Evolutionary conservation across 2,329 filamentous ascomycete species (phyloP).

Genomic region (Talaromyces marneffei): DNA sequence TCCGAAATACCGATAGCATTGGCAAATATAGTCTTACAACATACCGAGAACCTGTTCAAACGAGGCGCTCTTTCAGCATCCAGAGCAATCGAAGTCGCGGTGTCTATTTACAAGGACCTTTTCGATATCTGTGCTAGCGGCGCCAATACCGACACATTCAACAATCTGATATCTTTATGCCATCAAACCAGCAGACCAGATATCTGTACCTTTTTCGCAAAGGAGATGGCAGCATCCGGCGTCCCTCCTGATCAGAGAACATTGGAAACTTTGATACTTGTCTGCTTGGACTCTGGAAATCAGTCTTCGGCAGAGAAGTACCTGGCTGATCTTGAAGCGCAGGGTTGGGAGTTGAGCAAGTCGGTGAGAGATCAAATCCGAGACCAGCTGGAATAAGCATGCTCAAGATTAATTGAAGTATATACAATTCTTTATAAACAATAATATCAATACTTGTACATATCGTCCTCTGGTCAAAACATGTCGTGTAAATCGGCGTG

Average conservation of each 20-base stretch:
- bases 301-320: conserved; percentile 35
- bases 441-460: not conserved
- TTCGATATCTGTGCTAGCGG: conserved; percentile 46
- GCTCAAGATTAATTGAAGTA: not conserved
- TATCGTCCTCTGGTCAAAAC: not conserved
- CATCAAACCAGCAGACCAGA: conserved; percentile 43
- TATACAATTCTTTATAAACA: not conserved
- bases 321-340: conserved; percentile 31
- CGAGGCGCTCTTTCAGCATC: conserved; percentile 29
- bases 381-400: not conserved
- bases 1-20: conserved; percentile 45
- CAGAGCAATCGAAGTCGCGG: conserved; percentile 37
- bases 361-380: conserved; percentile 25
- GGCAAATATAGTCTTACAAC: conserved; percentile 47
- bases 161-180: conserved; percentile 52
- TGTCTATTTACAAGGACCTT: conserved; percentile 58
- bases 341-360: conserved; percentile 24
- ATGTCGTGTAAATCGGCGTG: not conserved
- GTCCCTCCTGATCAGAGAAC: conserved; percentile 53
- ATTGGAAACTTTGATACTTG: conserved; percentile 57
- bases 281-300: conserved; percentile 44
- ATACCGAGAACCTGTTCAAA: conserved; percentile 40
- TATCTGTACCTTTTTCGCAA: conserved; percentile 55
- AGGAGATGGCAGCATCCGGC: conserved; percentile 55
- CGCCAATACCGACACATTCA: conserved; percentile 50